Evolutionary conservation across 2,329 filamentous ascomycete species (phyloP), one percentile per base, ranked within the genome.

Genomic region (Botryosphaeria agaves): DNA sequence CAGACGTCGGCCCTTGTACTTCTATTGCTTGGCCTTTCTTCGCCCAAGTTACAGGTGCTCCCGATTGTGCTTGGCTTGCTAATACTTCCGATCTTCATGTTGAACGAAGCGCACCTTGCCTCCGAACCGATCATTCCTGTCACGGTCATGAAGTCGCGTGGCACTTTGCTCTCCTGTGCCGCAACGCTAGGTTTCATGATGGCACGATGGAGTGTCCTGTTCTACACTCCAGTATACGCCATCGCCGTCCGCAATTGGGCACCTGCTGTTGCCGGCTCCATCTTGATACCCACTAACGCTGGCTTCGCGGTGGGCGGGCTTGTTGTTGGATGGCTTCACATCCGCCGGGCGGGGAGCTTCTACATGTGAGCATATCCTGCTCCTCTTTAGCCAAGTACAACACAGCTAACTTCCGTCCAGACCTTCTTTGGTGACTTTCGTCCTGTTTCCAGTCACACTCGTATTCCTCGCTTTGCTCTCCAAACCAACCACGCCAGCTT

Each of bases 181-280:
- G 67, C 75, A 1, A 80, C 83, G 29, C 63, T 85, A 0, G 73
- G 76, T 14, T 67, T 83, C 48, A 87, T 91, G 79, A 73, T 79
- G 46, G 66, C 77, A 2, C 74, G 83, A 34, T 91, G 81, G 82
- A 66, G 65, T 5, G 64, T 91, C 2, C 61, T 91, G 5, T 89
- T 84, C 57, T 91, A 83, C 52, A 68, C 76, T 0, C 82, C 83
- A 0, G 71, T 83, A 26, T 85, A 82, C 42, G 76, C 80, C 19
- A 71, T 89, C 34, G 77, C 79, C 3, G 75, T 89, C 2, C 70
- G 75, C 2, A 69, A 69, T 32, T 77, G 77, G 57, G 55, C 65
- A 1, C 76, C 79, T 0, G 75, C 78, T 1, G 59, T 69, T 2
- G 76, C 80, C 2, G 83, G 82, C 3, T 66, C 76, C 3, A 75